Percentiles rank a stretch among this genome's conserved stretches.
These are phyloP conservation scores for Pholiota conissans DNA, from an alignment of 768 basidiomycete species.

Conservation along the genomic window DNA sequence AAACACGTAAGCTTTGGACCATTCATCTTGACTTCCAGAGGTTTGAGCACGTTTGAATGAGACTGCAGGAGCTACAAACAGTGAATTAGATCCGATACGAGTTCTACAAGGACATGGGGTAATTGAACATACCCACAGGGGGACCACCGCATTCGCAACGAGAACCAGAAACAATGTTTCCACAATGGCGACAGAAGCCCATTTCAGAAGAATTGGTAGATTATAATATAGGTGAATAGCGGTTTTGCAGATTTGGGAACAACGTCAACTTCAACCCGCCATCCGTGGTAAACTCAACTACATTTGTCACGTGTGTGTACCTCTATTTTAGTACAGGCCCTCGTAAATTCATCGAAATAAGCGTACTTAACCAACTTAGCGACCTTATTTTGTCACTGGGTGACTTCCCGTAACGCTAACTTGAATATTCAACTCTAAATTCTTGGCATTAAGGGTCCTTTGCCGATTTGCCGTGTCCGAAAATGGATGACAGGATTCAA, in stretches of 20 bases:
- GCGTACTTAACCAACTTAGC: too few species aligned
- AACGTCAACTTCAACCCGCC: background rate
- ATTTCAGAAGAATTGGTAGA: slow-evolving; percentile 35
- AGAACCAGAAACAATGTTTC: slow-evolving; percentile 70
- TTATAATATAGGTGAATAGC: background rate
- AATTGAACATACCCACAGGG: slow-evolving; percentile 63
- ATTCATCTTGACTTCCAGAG: slow-evolving; percentile 58
- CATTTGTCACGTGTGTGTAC: background rate
- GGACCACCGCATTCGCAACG: slow-evolving; percentile 83
- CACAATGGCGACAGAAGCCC: slow-evolving; percentile 87
- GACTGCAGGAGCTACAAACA: slow-evolving; percentile 59
- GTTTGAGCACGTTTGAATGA: slow-evolving; percentile 56
- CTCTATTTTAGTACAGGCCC: too few species aligned
- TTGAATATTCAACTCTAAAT: too few species aligned
- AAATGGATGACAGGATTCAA: too few species aligned
- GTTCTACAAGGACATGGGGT: background rate
- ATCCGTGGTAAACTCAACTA: background rate
- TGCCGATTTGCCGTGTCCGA: too few species aligned
- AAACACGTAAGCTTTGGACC: slow-evolving; percentile 81
- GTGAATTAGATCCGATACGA: background rate
- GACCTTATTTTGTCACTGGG: too few species aligned
- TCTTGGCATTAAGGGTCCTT: too few species aligned
- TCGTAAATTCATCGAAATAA: too few species aligned
- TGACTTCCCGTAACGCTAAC: too few species aligned
- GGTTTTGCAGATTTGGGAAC: background rate